Evolutionary conservation across 192 early-diverging fungal species (phyloP), one percentile per base, ranked within the genome.

Genomic region (Gamsiella multidivaricata): DNA sequence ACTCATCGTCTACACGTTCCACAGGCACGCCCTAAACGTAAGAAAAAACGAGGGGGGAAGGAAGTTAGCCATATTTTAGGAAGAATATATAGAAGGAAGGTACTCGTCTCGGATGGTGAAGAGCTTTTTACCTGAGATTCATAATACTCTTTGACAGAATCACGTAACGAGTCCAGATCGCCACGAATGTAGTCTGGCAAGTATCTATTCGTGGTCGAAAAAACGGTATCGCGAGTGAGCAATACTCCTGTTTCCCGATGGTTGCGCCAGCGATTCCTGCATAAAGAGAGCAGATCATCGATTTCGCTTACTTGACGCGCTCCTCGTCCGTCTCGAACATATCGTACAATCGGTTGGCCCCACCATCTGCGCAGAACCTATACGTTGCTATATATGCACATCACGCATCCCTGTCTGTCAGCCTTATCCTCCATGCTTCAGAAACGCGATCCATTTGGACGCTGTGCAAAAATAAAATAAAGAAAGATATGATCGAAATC

Each of bases 341-440:
- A 51, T 93, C 88, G 54, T 90, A 95, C 26, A 98, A 79, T 25
- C 91, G 86, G 74, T 98, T 98, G 28, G 91, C 91, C 11, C 95
- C 97, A 18, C 97, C 97, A 58, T 98, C 97, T 0, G 94, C 92
- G 69, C 94, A 94, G 41, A 96, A 75, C 20, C 84, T 65, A 20
- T 82, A 79, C 4, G 71, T 54, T 36, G 91, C 90, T 91, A 18
- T n/a, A n/a, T n/a, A n/a, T n/a, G n/a, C n/a, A n/a, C n/a, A n/a
- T n/a, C n/a, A n/a, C n/a, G n/a, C n/a, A n/a, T n/a, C n/a, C n/a
- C n/a, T n/a, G n/a, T n/a, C n/a, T n/a, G n/a, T n/a, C n/a, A n/a
- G n/a, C n/a, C n/a, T n/a, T n/a, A n/a, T n/a, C n/a, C n/a, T n/a
- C n/a, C n/a, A n/a, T n/a, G n/a, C n/a, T n/a, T n/a, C n/a, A n/a